Percentiles rank a stretch among this genome's conserved stretches.
Conservation (phyloP, 2,329 filamentous ascomycete species). For the Sporothrix humicola region DNA sequence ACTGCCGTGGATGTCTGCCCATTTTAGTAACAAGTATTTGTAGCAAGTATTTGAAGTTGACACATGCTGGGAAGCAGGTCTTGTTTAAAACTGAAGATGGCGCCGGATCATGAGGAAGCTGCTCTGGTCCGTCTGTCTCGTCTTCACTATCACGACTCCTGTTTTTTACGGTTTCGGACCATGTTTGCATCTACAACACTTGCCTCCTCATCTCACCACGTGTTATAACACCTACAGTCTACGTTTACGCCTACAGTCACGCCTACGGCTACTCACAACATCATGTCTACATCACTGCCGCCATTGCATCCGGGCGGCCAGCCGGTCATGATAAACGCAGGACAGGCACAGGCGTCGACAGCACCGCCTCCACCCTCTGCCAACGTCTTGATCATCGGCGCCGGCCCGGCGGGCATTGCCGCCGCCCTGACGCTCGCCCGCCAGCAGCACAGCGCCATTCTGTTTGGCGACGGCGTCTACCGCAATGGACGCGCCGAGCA, state of each 20-base stretch:
- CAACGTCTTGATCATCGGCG: slow-evolving; percentile 23
- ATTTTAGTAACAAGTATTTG: no score
- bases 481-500: slow-evolving; percentile 55
- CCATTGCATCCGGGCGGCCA: background rate
- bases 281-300: background rate
- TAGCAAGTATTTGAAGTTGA: no score
- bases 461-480: slow-evolving; percentile 59
- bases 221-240: background rate
- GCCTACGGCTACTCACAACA: background rate
- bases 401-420: slow-evolving; percentile 24
- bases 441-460: slow-evolving; percentile 53
- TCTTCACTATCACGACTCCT: no score
- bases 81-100: no score
- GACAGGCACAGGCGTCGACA: no score
- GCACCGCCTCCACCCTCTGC: background rate
- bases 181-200: background rate
- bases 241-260: background rate
- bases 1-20: no score
- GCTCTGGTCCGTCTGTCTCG: no score
- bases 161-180: background rate
- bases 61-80: no score
- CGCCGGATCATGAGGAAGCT: no score
- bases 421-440: slow-evolving; percentile 49
- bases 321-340: background rate
- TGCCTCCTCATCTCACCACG: background rate